Conservation (phyloP, 805 yeast species). For the Cyberlindnera sargentensis region DNA sequence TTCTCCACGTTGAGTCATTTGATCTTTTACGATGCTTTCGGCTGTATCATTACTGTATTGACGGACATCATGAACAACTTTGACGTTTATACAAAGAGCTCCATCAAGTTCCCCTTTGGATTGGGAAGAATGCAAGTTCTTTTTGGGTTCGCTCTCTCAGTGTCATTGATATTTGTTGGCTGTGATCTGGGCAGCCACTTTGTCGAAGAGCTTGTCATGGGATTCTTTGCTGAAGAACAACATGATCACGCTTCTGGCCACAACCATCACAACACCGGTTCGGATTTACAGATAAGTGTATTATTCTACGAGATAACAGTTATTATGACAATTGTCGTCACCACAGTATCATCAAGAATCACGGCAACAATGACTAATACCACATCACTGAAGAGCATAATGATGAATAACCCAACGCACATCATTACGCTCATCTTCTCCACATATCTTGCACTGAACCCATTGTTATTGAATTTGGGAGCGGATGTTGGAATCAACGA, state of each 20-base stretch:
- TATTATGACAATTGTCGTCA: conserved; percentile 20
- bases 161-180: conserved; percentile 85
- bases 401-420: conserved; percentile 27
- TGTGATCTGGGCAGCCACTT: conserved; percentile 82
- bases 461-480: conserved; percentile 24
- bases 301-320: conserved; percentile 26
- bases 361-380: background rate
- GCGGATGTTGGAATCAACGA: conserved; percentile 30
- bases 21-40: conserved; percentile 78
- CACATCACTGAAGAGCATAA: conserved; percentile 10
- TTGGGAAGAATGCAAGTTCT: conserved; percentile 85
- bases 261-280: conserved; percentile 21
- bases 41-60: conserved; percentile 57
- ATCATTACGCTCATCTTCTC: conserved; percentile 39
- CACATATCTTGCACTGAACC: conserved; percentile 33
- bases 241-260: conserved; percentile 16
- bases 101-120: conserved; percentile 86
- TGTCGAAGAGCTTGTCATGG: conserved; percentile 53
- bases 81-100: conserved; percentile 82
- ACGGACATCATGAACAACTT: conserved; percentile 86
- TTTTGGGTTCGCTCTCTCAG: conserved; percentile 79
- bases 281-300: conserved; percentile 15
- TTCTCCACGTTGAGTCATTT: conserved; percentile 80
- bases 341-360: conserved; percentile 28
- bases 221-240: conserved; percentile 22